Evolutionary conservation across 2,329 filamentous ascomycete genomes (phyloP), one percentile per base, ranked within the genome.

Genomic region (Neodidymelliopsis sp.): DNA sequence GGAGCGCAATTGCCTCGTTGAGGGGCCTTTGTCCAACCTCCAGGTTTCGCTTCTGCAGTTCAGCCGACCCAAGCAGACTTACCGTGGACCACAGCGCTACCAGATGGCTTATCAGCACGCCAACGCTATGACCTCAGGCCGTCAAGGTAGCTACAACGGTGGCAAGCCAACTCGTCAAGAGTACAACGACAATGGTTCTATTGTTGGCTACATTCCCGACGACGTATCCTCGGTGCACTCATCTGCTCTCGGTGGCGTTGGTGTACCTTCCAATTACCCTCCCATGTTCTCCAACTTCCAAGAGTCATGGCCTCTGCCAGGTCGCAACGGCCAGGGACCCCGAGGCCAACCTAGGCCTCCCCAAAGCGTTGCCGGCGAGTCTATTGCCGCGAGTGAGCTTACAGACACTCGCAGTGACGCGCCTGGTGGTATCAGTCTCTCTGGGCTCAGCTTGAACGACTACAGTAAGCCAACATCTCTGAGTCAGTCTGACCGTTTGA

Each of bases 141-240:
- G 71, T 19, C 65, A 67, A 49, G 54, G 62, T 40, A 67, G 73
- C 74, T 66, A 59, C 53, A 73, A 69, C 58, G 82, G 80, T 49
- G 80, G 78, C 49, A 77, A 79, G 54, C 79, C 80, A 18, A 56
- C 67, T 28, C 71, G 72, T 27, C 74, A 75, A 35, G 77, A 86
- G 45, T 84, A 81, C 60, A 81, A 81, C 35, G 93, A 97, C 66
- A 85, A 89, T 13, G 89, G 90, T 31, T 97, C 93, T 3, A 89
- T 97, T 69, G 82, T 97, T 63, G 94, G 93, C 12, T 97, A 96
- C 71, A 96, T 99, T 53, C 91, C 93, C 2, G 94, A 99, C 65
- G 94, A 99, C 72, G 91, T 96, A 29, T 97, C 93, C 7, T 97
- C 92, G 2, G 89, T 99, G 34, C 93, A 97, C 73, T 92, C 91